phyloP scores from a whole-genome alignment of 2,329 filamentous ascomycete genomes.

The Colletotrichum truncatum region DNA sequence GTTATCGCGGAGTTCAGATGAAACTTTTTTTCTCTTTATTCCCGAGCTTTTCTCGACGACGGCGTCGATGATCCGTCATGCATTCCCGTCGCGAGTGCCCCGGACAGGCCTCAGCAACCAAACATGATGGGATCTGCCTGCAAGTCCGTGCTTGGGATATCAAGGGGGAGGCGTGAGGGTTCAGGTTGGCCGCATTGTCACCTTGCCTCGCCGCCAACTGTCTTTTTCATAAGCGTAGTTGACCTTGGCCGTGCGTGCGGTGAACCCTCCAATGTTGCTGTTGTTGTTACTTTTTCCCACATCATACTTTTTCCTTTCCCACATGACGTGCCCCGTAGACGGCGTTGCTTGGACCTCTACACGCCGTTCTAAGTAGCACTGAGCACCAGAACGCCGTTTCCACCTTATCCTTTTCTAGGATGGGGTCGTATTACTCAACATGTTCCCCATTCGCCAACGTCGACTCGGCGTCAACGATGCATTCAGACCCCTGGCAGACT shows the following conservation, averaged over 20 bases:
- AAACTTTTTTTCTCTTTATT: neutral
- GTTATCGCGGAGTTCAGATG: slow-evolving; percentile 1
- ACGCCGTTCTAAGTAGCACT: neutral
- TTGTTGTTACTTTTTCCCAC: neutral
- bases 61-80: slow-evolving; percentile 11
- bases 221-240: slow-evolving; percentile 2
- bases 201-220: slow-evolving; percentile 1
- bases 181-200: neutral
- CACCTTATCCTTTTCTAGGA: neutral
- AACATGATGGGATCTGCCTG: neutral
- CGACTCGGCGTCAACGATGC: slow-evolving; percentile 1
- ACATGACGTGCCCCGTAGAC: slow-evolving; percentile 5
- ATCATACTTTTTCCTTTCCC: slow-evolving; percentile 13
- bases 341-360: slow-evolving; percentile 16
- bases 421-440: neutral
- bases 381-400: neutral
- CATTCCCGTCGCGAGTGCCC: neutral
- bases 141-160: slow-evolving; percentile 1
- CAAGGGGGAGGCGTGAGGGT: slow-evolving; percentile 12
- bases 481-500: slow-evolving; percentile 1
- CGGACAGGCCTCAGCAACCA: neutral
- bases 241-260: neutral
- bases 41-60: neutral
- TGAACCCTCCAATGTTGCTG: neutral
- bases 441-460: neutral